Percentiles rank a stretch among this genome's conserved stretches.
Evolutionary conservation across 306 rosid genomes (phyloP).

Genomic region (Pueraria montana): DNA sequence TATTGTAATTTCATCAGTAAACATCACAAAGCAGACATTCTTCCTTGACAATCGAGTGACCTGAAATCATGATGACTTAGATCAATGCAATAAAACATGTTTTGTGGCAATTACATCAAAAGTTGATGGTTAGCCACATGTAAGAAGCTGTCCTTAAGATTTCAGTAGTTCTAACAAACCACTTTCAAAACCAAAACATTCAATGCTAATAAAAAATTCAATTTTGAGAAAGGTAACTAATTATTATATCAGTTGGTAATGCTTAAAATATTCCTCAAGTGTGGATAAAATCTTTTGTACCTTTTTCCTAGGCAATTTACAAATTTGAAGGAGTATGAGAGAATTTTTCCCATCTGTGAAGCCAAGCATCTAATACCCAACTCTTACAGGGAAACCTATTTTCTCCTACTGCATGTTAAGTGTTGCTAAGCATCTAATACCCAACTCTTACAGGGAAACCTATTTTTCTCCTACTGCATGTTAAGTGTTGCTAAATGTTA

Average conservation of each 20-base stretch:
- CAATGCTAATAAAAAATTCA: slow-evolving; percentile 4
- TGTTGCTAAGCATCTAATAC: neutral
- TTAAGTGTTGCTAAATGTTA: neutral
- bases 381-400: neutral
- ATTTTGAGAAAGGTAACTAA: slow-evolving; percentile 31
- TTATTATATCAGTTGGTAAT: slow-evolving; percentile 25
- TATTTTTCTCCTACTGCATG: neutral
- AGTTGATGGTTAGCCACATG: slow-evolving; percentile 15
- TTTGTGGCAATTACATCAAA: slow-evolving; percentile 30
- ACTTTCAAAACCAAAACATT: slow-evolving; percentile 22
- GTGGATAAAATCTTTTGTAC: neutral
- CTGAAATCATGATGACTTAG: slow-evolving; percentile 62
- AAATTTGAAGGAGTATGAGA: neutral
- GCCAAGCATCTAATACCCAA: neutral
- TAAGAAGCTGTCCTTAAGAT: neutral
- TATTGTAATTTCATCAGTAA: slow-evolving; percentile 81
- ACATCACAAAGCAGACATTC: slow-evolving; percentile 96
- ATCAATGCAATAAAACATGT: slow-evolving; percentile 34
- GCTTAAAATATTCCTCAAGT: slow-evolving; percentile 35
- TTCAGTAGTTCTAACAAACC: slow-evolving; percentile 17
- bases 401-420: neutral
- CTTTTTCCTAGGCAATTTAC: neutral
- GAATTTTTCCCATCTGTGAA: neutral
- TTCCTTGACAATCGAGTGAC: slow-evolving; percentile 88
- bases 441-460: neutral